Percentiles rank a stretch among this genome's conserved stretches.
These are phyloP conservation scores for Chlamydomonas urium DNA, from an alignment of 139 green algal genomes.

Conservation along the genomic window DNA sequence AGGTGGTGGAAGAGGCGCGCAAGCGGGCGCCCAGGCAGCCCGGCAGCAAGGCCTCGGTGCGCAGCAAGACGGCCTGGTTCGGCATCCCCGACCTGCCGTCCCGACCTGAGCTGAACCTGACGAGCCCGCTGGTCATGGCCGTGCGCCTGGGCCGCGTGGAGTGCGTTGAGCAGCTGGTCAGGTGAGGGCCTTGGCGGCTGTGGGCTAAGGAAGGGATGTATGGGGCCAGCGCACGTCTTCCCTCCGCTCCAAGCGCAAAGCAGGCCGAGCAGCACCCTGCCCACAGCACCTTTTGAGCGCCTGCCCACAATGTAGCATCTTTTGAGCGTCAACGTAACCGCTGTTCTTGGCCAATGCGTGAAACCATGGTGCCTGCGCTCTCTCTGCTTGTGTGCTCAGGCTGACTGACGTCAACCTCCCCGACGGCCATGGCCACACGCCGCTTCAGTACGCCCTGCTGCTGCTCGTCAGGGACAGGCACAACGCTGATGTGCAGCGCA, in stretches of 20 bases:
- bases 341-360: too few relatives aligned
- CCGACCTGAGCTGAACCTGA: conserved; percentile 20
- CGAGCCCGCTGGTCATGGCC: conserved; percentile 26
- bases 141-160: conserved; percentile 28
- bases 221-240: too few relatives aligned
- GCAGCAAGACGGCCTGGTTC: conserved; percentile 19
- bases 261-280: too few relatives aligned
- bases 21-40: conserved; percentile 11
- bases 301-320: too few relatives aligned
- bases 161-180: conserved; percentile 17
- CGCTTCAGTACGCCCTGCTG: conserved; percentile 30
- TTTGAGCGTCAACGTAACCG: too few relatives aligned
- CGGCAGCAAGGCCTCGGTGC: conserved; percentile 18
- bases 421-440: conserved; percentile 19
- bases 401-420: conserved; percentile 24
- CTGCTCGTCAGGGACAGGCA: conserved; percentile 16
- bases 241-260: too few relatives aligned
- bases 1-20: conserved; percentile 14
- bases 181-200: too few relatives aligned
- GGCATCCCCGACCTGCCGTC: conserved; percentile 26
- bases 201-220: too few relatives aligned
- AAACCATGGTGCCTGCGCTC: too few relatives aligned
- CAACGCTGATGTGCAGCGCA: conserved; percentile 1
- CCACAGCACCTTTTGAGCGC: too few relatives aligned
- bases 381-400: too few relatives aligned